Evolutionary conservation across 108 stramenopile species (phyloP).

Genomic region (Mediolabrus comicus): DNA sequence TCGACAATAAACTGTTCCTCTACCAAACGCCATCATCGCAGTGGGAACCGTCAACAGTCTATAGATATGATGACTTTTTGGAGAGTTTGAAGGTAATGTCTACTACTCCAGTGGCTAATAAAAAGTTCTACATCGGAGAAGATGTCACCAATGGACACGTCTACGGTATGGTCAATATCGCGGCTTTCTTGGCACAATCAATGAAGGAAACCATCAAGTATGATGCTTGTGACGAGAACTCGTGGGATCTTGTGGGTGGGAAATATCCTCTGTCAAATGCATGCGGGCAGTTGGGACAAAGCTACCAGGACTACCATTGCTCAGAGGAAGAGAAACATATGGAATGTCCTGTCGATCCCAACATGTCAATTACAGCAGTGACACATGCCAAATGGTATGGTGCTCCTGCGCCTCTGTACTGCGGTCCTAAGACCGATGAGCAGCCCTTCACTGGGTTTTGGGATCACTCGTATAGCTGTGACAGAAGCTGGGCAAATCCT

Average conservation of each 20-base stretch:
- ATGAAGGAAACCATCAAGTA: conserved; percentile 52
- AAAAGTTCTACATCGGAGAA: conserved; percentile 23
- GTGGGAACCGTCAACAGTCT: conserved; percentile 15
- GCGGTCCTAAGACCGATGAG: conserved; percentile 8
- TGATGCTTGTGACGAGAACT: conserved; percentile 49
- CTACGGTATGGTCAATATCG: conserved; percentile 36
- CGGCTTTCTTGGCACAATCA: conserved; percentile 36
- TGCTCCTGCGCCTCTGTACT: conserved; percentile 13
- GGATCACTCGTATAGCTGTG: conserved; percentile 11
- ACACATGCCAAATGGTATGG: conserved; percentile 23
- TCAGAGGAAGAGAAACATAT: conserved; percentile 16
- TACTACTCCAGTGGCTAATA: conserved; percentile 9
- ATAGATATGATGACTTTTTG: conserved; percentile 12
- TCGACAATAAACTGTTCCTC: conserved; percentile 13
- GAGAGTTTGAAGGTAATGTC: conserved; percentile 8
- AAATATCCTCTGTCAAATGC: conserved; percentile 23
- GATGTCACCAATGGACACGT: conserved; percentile 4
- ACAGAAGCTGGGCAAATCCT: conserved; percentile 21
- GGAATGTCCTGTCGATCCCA: conserved; percentile 19
- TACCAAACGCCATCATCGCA: conserved; percentile 19
- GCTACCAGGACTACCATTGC: conserved; percentile 26
- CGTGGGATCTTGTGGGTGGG: conserved; percentile 3
- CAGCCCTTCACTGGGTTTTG: conserved; percentile 13
- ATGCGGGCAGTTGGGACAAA: conserved; percentile 30
- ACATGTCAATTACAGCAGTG: conserved; percentile 3